Percentiles rank a stretch among this genome's conserved stretches.
Evolutionary conservation across 1,284 basidiomycete genomes (phyloP).

Genomic region (Pseudozyma tsukubaensis): DNA sequence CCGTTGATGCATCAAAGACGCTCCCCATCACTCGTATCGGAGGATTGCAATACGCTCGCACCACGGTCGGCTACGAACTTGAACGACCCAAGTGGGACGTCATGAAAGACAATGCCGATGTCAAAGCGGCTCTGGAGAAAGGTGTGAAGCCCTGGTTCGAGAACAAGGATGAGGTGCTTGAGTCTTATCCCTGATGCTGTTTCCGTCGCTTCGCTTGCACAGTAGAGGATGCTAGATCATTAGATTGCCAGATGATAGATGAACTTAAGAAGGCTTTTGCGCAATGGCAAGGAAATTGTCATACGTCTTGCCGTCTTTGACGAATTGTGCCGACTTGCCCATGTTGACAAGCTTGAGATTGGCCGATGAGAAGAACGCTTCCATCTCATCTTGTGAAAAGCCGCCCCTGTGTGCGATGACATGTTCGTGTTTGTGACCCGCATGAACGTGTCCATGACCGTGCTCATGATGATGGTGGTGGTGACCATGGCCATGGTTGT

Average conservation of each 20-base stretch:
- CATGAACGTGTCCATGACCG: slow-evolving; percentile 16
- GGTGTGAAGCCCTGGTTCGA: slow-evolving; percentile 39
- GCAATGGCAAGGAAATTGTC: slow-evolving; percentile 49
- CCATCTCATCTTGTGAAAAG: slow-evolving; percentile 38
- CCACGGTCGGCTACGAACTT: slow-evolving; percentile 46
- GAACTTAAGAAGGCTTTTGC: slow-evolving; percentile 17
- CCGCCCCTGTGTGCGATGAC: slow-evolving; percentile 49
- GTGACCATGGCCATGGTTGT: slow-evolving; percentile 8
- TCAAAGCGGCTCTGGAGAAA: slow-evolving; percentile 37
- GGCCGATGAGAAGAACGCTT: slow-evolving; percentile 35
- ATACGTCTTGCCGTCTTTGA: slow-evolving; percentile 30
- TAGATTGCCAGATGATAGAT: neutral
- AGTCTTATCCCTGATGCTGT: slow-evolving; percentile 29
- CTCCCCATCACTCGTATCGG: slow-evolving; percentile 54
- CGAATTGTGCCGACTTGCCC: slow-evolving; percentile 37
- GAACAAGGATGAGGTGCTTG: slow-evolving; percentile 35
- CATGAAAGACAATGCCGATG: slow-evolving; percentile 40
- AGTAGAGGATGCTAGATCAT: neutral
- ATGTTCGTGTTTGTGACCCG: slow-evolving; percentile 23
- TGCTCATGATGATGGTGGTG: slow-evolving; percentile 9
- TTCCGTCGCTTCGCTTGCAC: neutral
- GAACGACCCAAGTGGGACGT: slow-evolving; percentile 49
- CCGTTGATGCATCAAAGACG: slow-evolving; percentile 49
- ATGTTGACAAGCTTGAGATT: slow-evolving; percentile 36
- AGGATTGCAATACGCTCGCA: slow-evolving; percentile 51